Conservation (phyloP, 192 early-diverging fungal genomes). For the Allomyces macrogynus region DNA sequence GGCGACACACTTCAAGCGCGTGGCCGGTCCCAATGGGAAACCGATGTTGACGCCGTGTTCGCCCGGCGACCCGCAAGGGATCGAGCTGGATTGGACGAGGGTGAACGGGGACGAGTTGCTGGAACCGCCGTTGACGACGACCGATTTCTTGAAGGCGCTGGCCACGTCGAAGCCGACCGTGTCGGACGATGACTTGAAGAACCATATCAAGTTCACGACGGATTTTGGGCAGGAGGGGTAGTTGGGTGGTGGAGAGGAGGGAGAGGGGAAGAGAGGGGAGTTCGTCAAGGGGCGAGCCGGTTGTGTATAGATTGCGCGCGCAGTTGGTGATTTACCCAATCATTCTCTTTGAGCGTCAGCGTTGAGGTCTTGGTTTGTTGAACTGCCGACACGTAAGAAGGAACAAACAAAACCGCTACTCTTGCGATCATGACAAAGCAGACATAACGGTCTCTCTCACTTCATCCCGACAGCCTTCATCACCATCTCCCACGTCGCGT, state of each 20-base stretch:
- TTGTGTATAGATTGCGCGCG: too few relatives aligned
- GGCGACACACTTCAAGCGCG: slow-evolving; percentile 78
- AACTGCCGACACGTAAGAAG: too few relatives aligned
- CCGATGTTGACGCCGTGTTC: slow-evolving; percentile 77
- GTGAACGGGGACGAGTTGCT: slow-evolving; percentile 64
- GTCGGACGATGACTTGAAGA: slow-evolving; percentile 54
- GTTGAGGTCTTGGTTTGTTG: too few relatives aligned
- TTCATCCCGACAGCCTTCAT: background rate
- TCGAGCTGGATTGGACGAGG: slow-evolving; percentile 75
- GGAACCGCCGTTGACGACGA: slow-evolving; percentile 69
- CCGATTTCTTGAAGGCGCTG: slow-evolving; percentile 72
- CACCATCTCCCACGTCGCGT: background rate
- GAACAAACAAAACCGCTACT: too few relatives aligned
- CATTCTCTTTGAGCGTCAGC: too few relatives aligned
- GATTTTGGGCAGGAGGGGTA: slow-evolving; percentile 53
- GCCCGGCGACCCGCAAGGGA: slow-evolving; percentile 67
- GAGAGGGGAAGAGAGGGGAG: too few relatives aligned
- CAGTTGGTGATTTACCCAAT: too few relatives aligned
- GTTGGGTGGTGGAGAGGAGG: background rate
- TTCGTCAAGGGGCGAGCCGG: too few relatives aligned
- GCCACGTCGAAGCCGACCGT: slow-evolving; percentile 60
- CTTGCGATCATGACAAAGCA: background rate
- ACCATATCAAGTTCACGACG: slow-evolving; percentile 76
- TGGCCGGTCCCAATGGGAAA: slow-evolving; percentile 13
- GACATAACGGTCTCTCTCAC: background rate